Evolutionary conservation across 495 filamentous ascomycete species (phyloP).

Genomic region (Hypoxylon perforatum): DNA sequence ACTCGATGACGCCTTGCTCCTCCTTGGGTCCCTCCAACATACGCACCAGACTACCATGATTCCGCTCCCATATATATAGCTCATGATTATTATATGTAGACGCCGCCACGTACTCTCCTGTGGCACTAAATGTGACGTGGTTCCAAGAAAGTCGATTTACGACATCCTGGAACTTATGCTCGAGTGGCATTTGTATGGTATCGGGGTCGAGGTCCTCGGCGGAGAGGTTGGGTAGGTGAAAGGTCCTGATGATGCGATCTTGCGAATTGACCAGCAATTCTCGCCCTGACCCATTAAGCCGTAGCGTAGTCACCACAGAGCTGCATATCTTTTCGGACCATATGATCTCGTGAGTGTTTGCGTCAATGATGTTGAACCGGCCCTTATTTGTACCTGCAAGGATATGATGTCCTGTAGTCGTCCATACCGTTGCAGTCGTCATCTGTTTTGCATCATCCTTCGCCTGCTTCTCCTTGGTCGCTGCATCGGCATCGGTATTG

Average conservation of each 20-base stretch:
- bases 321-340: constrained; percentile 87
- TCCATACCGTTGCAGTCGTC: constrained; percentile 91
- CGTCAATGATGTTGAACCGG: constrained; percentile 93
- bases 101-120: constrained; percentile 91
- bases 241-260: constrained; percentile 91
- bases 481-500: constrained; percentile 70
- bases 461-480: constrained; percentile 80
- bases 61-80: constrained; percentile 97
- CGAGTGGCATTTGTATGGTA: constrained; percentile 85
- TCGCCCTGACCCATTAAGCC: constrained; percentile 82
- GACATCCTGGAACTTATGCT: constrained; percentile 98
- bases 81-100: constrained; percentile 97
- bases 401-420: constrained; percentile 83
- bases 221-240: constrained; percentile 69
- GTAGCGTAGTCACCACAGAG: constrained; percentile 88
- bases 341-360: constrained; percentile 78
- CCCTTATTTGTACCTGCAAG: constrained; percentile 93
- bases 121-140: constrained; percentile 91
- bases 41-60: constrained; percentile 90
- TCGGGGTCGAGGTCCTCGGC: constrained; percentile 69
- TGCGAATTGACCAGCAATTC: constrained; percentile 90
- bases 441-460: constrained; percentile 93
- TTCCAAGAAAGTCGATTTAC: constrained; percentile 96
- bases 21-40: constrained; percentile 96
- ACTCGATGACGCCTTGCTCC: constrained; percentile 94